These are phyloP conservation scores for Clonostachys chloroleuca DNA, from an alignment of 2,329 filamentous ascomycete genomes.

Conservation along the genomic window DNA sequence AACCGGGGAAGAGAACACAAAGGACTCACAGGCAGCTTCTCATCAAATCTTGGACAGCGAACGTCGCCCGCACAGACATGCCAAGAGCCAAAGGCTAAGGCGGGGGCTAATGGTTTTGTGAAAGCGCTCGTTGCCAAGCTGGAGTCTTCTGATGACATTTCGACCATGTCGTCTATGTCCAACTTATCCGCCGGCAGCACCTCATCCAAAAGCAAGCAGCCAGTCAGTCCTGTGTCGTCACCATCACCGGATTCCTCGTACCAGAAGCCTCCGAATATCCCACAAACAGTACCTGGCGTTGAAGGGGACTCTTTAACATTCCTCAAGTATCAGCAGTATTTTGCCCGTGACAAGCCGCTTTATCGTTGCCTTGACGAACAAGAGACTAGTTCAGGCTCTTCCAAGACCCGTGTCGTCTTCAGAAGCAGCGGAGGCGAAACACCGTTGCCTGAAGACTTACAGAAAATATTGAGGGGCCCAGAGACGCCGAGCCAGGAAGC, in stretches of 20 bases:
- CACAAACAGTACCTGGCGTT: slow-evolving; percentile 6
- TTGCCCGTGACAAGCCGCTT: slow-evolving; percentile 16
- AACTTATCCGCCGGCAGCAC: not conserved
- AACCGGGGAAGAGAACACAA: slow-evolving; percentile 8
- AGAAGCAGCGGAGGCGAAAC: no score
- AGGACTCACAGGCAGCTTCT: slow-evolving; percentile 18
- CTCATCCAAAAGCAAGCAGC: not conserved
- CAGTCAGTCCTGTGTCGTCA: not conserved
- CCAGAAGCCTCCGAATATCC: not conserved
- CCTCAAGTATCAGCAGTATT: slow-evolving; percentile 23
- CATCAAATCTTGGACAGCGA: slow-evolving; percentile 15
- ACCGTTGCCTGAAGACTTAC: no score
- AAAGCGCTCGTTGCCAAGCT: slow-evolving; percentile 23
- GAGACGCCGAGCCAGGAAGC: not conserved
- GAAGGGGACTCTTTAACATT: slow-evolving; percentile 24
- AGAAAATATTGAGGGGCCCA: not conserved
- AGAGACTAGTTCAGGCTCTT: not conserved
- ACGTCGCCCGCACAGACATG: slow-evolving; percentile 1
- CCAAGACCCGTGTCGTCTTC: not conserved
- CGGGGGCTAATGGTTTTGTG: slow-evolving; percentile 11
- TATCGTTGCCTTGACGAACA: slow-evolving; percentile 19
- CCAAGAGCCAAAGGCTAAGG: not conserved
- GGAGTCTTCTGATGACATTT: slow-evolving; percentile 10
- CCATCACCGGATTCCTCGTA: not conserved
- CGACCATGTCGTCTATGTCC: not conserved